Evolutionary conservation across 2,329 filamentous ascomycete species (phyloP).

Genomic region (Raffaelea albimanens): DNA sequence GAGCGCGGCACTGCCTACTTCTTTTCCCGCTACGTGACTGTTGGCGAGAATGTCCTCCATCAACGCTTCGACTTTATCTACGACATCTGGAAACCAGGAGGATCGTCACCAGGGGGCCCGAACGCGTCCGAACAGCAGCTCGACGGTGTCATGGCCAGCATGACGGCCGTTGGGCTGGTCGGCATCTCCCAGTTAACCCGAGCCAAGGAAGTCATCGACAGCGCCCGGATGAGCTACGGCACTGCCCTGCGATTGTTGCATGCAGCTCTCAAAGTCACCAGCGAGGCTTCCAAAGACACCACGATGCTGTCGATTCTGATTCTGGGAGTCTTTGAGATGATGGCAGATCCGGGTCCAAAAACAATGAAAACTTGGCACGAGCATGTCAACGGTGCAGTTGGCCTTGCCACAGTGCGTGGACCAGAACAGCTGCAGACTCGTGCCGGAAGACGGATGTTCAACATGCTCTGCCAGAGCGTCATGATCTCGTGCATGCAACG

Average conservation of each 20-base stretch:
- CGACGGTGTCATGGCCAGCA: constrained; percentile 40
- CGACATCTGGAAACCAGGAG: constrained; percentile 40
- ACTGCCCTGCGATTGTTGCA: constrained; percentile 42
- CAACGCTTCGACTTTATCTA: constrained; percentile 45
- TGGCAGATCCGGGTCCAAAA: constrained; percentile 34
- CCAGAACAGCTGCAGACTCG: constrained; percentile 33
- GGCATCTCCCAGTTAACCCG: constrained; percentile 37
- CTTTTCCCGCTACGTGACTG: constrained; percentile 40
- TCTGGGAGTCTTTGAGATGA: constrained; percentile 44
- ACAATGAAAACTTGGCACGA: constrained; percentile 42
- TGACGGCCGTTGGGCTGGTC: constrained; percentile 45
- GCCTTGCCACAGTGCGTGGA: constrained; percentile 40
- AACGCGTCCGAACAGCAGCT: constrained; percentile 21
- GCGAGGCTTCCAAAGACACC: constrained; percentile 33
- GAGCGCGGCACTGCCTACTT: constrained; percentile 39
- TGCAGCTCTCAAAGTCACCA: constrained; percentile 34
- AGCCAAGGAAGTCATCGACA: constrained; percentile 31
- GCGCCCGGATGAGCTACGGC: constrained; percentile 40
- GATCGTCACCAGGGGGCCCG: constrained; percentile 17
- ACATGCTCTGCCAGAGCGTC: constrained; percentile 41
- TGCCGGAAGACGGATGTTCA: constrained; percentile 41
- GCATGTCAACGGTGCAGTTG: constrained; percentile 43
- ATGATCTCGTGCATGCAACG: constrained; percentile 43
- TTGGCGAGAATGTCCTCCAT: constrained; percentile 32
- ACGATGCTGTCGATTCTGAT: constrained; percentile 46